Conservation (phyloP, 1,139 yeast genomes). For the Saccharomyces hybrid region DNA sequence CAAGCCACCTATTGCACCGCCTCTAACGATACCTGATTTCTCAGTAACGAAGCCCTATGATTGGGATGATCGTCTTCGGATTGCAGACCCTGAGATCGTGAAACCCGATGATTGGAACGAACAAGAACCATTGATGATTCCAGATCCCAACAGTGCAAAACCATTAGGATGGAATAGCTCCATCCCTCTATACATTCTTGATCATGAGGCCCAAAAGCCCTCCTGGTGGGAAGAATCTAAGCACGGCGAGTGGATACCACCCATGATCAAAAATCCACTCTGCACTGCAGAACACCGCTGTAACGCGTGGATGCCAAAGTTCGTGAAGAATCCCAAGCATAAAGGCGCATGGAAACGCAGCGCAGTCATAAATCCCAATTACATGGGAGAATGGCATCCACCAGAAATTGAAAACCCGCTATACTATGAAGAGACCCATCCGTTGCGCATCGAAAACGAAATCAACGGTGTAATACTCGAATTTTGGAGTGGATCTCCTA, state of each 20-base stretch:
- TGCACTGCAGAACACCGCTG: conserved; percentile 61
- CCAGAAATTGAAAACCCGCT: conserved; percentile 59
- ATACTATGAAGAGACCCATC: conserved; percentile 50
- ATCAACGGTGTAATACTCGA: conserved; percentile 86
- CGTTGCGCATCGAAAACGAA: conserved; percentile 50
- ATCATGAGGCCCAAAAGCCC: conserved; percentile 60
- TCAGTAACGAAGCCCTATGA: conserved; percentile 59
- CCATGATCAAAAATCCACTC: conserved; percentile 61
- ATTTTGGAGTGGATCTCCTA: conserved; percentile 78
- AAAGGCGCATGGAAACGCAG: conserved; percentile 77
- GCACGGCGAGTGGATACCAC: conserved; percentile 79
- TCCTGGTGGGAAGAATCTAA: conserved; percentile 81
- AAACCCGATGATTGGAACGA: conserved; percentile 86
- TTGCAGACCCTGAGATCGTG: conserved; percentile 58
- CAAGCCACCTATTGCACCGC: conserved; percentile 58
- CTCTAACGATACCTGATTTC: conserved; percentile 54
- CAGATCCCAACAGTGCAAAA: conserved; percentile 56
- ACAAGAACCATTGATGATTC: conserved; percentile 45
- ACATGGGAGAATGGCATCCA: conserved; percentile 73
- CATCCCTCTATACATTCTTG: conserved; percentile 48
- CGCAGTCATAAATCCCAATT: conserved; percentile 60
- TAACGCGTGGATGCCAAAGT: conserved; percentile 64
- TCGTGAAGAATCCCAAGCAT: conserved; percentile 58
- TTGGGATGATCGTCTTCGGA: conserved; percentile 66
- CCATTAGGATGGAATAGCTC: conserved; percentile 80